Evolutionary conservation across 257 asterid species (phyloP), one percentile per base, ranked within the genome.

Genomic region (Lantana camara): DNA sequence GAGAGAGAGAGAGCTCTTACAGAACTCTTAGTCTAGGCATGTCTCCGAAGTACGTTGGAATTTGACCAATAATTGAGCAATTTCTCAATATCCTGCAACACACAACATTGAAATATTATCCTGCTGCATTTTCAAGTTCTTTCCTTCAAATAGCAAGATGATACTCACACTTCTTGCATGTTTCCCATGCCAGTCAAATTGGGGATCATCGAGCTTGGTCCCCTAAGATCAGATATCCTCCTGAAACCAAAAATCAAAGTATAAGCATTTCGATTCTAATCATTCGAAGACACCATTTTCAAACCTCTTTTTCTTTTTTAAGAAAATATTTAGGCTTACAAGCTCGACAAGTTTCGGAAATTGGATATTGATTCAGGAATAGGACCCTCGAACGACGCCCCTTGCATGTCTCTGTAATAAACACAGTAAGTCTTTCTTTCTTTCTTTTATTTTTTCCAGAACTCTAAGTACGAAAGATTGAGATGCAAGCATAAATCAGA

Each of bases 361-460:
- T 3, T 73, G 66, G 89, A 80, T 70, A 89, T 74, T 12, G 70
- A 50, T 45, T 71, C 71, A 55, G 95, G 95, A 66, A 91, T 74
- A 8, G 98, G 96, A 57, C 95, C 95, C 78, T 81, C 85, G 84
- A 91, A 49, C 66, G 71, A 73, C 9, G 96, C 85, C 53, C 98
- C 98, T 74, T 88, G 90, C 81, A 88, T 67, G 71, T 86, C 84
- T 37, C 98, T 88, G 86, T 68, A 78, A 71, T 22, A 70, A 62
- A 66, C 57, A 70, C 32, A 54, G 45, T 34, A 52, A 34, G 44
- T 29, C 37, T 66, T 17, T 37, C 35, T 5, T 57, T 73, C 32
- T 51, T 63, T 41, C 48, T 3, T 34, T 0, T 14, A 51, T 24
- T 20, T 60, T 37, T 15, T 40, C 29, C 54, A 27, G 20, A 0